These are phyloP conservation scores for Hymenoscyphus occultus DNA, from an alignment of 2,329 filamentous ascomycete species.

Conservation along the genomic window DNA sequence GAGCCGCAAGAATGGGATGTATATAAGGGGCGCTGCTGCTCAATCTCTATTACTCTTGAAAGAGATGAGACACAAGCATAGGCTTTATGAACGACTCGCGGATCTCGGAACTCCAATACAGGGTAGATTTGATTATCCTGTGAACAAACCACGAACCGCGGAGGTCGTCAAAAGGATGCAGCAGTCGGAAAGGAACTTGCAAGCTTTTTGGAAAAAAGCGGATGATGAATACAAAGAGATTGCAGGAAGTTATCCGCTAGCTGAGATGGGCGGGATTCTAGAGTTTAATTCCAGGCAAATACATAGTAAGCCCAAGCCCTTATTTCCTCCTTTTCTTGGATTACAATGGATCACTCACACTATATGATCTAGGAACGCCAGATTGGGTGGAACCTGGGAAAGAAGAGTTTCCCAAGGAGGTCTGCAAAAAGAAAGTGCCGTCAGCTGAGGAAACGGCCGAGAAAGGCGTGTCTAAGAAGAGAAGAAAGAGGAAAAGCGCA, in stretches of 20 bases:
- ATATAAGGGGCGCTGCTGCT: background rate
- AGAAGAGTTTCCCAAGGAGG: background rate
- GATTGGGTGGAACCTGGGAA: background rate
- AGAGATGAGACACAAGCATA: background rate
- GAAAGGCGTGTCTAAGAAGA: background rate
- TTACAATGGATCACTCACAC: background rate
- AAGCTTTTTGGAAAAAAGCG: background rate
- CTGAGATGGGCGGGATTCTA: background rate
- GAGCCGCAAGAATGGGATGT: background rate
- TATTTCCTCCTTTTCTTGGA: background rate
- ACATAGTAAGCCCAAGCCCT: background rate
- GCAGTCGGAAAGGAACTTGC: background rate
- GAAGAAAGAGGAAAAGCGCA: background rate
- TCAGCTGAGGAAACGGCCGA: background rate
- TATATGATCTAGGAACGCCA: background rate
- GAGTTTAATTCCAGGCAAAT: background rate
- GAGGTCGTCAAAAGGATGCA: conserved; percentile 1
- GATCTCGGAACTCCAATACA: background rate
- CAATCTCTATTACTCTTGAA: background rate
- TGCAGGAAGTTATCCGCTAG: background rate
- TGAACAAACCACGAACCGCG: background rate
- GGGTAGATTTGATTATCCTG: background rate
- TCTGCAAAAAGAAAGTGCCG: background rate
- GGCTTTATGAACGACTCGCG: background rate
- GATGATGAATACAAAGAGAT: background rate